Evolutionary conservation across 208 protist genomes (phyloP), one percentile per base, ranked within the genome.

Genomic region (Jaenimonas drosophilae): DNA sequence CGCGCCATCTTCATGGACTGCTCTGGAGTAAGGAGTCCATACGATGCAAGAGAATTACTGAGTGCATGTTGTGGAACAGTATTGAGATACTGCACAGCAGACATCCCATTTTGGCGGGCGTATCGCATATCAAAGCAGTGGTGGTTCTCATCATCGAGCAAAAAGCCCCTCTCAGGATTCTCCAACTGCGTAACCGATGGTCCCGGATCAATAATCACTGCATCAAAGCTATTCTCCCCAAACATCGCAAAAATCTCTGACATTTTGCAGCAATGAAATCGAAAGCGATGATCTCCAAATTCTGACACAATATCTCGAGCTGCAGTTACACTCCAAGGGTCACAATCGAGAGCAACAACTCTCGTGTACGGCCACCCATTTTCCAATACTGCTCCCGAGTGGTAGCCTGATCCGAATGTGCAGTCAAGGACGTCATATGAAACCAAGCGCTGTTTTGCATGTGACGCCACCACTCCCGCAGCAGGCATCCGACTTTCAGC

Each of bases 381-480:
- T 28, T 89, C 70, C 4, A 94, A 70, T 9, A 90, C 55, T 5
- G 79, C 80, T 0, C 80, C 76, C n/a, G 77, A 45, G 41, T 94
- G 85, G 47, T 80, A 84, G 2, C 85, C 85, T 11, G 70, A 63
- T 29, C 85, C 85, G 4, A 94, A 76, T 0, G 85, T 90, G 59
- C 85, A 94, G 49, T 94, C 85, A 16, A 94, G 59, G 0, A 94
- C 81, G 38, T 94, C 80, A 44, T 87, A 94, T 11, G 69, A 64
- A 2, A 90, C 65, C 5, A 90, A 50, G 2, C 83, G 59, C 27
- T 76, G 64, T 7, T 45, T 59, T 49, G 75, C 78, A 4, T 37
- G 23, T 11, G n/a, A 11, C 37, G 16, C 9, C 6, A n/a, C 38
- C 16, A 49, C 53, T 2, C 19, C 16, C 14, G 49, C 1, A 2